Evolutionary conservation across 768 basidiomycete species (phyloP), one percentile per base, ranked within the genome.

Genomic region (Tylopilus balloui): DNA sequence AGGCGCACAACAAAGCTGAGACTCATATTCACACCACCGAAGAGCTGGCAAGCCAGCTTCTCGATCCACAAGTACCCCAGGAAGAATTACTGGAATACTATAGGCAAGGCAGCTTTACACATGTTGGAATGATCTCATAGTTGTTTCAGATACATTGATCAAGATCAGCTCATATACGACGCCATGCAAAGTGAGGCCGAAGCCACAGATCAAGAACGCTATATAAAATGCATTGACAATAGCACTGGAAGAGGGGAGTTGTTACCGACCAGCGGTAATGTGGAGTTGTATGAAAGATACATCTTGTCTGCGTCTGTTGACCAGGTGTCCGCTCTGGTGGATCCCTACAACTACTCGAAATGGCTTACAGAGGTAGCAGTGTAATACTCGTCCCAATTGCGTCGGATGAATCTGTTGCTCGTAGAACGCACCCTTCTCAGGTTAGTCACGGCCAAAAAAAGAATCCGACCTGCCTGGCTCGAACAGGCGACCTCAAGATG

Each of bases 81-180:
- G 71, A 75, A 25, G 87, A 91, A 60, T 74, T 80, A 51, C 71
- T 74, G 0, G 88, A 91, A 62, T 92, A 91, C 65, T 78, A 83
- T 57, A 81, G 81, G 83, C 85, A 43, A 27, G 77, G 12, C 14
- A 36, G n/a, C n/a, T n/a, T 28, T 35, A 1, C 7, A 7, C 3
- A 17, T 48, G 3, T 42, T 19, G 17, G n/a, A 11, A 11, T 25
- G 12, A 37, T n/a, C 37, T 57, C 21, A 57, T 29, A 13, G 35
- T 20, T 19, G 31, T 21, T 13, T 15, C 45, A 86, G 84, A 42
- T 88, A 90, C 60, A 82, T 90, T 56, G 83, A 86, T 59, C 85
- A 89, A 60, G 83, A 77, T 54, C 77, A 83, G 48, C 80, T 83
- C 41, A 72, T 87, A 20, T 69, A 83, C 29, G 79, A 83, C 52